These are phyloP conservation scores for Monilinia vaccinii-corymbosi DNA, from an alignment of 2,329 filamentous ascomycete species.

Conservation along the genomic window DNA sequence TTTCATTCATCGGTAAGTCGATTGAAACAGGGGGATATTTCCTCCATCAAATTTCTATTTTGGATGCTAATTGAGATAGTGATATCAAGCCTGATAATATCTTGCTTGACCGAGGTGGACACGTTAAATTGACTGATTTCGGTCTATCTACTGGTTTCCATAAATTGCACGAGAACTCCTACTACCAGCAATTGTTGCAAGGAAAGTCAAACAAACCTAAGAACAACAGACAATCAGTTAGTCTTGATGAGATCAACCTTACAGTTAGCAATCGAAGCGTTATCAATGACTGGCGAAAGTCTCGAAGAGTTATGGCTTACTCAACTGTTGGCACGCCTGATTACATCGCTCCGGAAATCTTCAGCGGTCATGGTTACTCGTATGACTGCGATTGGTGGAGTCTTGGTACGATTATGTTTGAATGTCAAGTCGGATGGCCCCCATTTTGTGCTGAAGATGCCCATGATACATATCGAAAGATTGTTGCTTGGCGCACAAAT, in stretches of 20 bases:
- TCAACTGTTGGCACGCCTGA: slow-evolving; percentile 97
- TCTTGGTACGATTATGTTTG: slow-evolving; percentile 98
- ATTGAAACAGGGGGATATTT: neutral
- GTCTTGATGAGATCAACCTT: slow-evolving; percentile 94
- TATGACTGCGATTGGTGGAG: slow-evolving; percentile 99
- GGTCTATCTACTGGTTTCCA: slow-evolving; percentile 97
- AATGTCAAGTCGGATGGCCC: slow-evolving; percentile 96
- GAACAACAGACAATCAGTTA: slow-evolving; percentile 81
- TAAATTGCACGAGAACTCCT: slow-evolving; percentile 94
- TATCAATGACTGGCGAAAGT: slow-evolving; percentile 98
- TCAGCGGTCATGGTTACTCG: slow-evolving; percentile 90
- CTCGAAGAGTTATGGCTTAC: slow-evolving; percentile 90
- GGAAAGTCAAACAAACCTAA: slow-evolving; percentile 61
- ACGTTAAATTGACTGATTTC: slow-evolving; percentile 98
- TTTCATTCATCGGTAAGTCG: slow-evolving; percentile 86
- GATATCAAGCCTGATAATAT: slow-evolving; percentile 99
- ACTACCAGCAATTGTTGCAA: slow-evolving; percentile 93
- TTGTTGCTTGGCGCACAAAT: slow-evolving; percentile 95
- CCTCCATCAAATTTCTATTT: neutral
- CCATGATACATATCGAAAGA: slow-evolving; percentile 97
- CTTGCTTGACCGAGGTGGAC: slow-evolving; percentile 84
- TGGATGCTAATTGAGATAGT: slow-evolving; percentile 38
- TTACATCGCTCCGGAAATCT: slow-evolving; percentile 98
- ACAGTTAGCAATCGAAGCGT: slow-evolving; percentile 96
- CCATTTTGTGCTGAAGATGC: slow-evolving; percentile 98